phyloP scores from a whole-genome alignment of 169 alveolate species.

The Cyclospora cayetanensis region DNA sequence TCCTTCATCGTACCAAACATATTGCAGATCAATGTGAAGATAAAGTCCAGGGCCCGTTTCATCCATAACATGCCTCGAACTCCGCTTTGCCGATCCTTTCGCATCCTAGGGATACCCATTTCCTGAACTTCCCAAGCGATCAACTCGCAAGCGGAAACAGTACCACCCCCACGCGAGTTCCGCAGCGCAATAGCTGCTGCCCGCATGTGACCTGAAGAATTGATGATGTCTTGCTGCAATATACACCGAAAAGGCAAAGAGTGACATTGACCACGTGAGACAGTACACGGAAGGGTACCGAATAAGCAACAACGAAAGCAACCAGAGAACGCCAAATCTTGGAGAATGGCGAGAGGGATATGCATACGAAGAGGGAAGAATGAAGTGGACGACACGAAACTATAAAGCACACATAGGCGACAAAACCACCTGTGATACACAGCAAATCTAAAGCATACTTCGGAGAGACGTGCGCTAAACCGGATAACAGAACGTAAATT shows the following conservation, averaged over 20 bases:
- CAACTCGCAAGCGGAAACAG: constrained; percentile 47
- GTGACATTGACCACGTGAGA: too few relatives aligned
- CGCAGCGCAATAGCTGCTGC: constrained; percentile 53
- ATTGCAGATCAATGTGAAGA: constrained; percentile 63
- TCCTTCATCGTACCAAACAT: constrained; percentile 45
- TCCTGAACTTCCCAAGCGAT: constrained; percentile 35
- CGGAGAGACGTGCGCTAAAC: too few relatives aligned
- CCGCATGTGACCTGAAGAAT: constrained; percentile 51
- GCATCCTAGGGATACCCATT: constrained; percentile 53
- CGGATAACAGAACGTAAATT: too few relatives aligned
- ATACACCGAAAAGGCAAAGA: not conserved
- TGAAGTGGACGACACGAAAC: too few relatives aligned
- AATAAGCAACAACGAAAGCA: too few relatives aligned
- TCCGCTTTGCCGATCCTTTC: constrained; percentile 71
- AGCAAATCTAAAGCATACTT: too few relatives aligned
- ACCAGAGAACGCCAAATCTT: too few relatives aligned
- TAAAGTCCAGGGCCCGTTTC: constrained; percentile 75
- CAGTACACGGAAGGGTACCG: too few relatives aligned
- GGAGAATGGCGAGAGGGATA: too few relatives aligned
- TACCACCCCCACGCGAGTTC: constrained; percentile 40
- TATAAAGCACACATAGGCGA: too few relatives aligned
- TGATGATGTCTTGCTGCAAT: constrained; percentile 60
- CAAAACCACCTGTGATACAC: too few relatives aligned
- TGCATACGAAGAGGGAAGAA: too few relatives aligned
- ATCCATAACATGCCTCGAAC: constrained; percentile 73